Conservation (phyloP, 2,329 filamentous ascomycete species). For the Xylariaceae sp. region DNA sequence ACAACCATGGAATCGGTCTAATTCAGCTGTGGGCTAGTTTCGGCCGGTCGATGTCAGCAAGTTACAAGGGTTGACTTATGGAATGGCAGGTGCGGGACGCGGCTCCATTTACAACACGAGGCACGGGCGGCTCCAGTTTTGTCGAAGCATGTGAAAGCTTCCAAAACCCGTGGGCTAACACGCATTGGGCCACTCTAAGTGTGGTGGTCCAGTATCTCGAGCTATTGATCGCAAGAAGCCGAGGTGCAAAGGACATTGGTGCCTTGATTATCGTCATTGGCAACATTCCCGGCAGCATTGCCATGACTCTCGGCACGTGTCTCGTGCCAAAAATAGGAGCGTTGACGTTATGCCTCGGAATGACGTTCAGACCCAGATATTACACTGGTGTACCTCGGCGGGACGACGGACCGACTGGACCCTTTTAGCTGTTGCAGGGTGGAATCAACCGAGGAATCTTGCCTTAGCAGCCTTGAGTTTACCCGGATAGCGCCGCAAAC, state of each 20-base stretch:
- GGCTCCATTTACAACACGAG: conserved; percentile 29
- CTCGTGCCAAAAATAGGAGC: conserved; percentile 10
- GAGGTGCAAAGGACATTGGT: conserved; percentile 15
- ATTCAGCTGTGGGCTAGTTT: background rate
- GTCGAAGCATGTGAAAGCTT: conserved; percentile 15
- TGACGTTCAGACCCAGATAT: background rate
- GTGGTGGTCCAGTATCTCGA: conserved; percentile 10
- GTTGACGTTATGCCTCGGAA: conserved; percentile 5
- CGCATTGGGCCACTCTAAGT: conserved; percentile 16
- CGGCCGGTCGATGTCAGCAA: conserved; percentile 5
- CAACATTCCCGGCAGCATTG: background rate
- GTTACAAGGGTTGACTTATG: conserved; percentile 27
- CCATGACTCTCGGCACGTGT: conserved; percentile 3
- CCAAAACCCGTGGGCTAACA: conserved; percentile 15
- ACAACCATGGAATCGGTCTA: conserved; percentile 3
- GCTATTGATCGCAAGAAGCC: conserved; percentile 14
- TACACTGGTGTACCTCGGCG: background rate
- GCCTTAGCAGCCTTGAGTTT: conserved; percentile 13
- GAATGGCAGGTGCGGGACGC: conserved; percentile 24
- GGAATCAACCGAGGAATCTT: conserved; percentile 7
- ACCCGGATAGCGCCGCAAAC: conserved; percentile 9
- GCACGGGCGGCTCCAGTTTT: conserved; percentile 20
- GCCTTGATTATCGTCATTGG: conserved; percentile 4
- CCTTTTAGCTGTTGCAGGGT: conserved; percentile 11
- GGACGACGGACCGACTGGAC: conserved; percentile 1